Conservation (phyloP, 2,329 filamentous ascomycete genomes). For the Bipolaris victoriae region DNA sequence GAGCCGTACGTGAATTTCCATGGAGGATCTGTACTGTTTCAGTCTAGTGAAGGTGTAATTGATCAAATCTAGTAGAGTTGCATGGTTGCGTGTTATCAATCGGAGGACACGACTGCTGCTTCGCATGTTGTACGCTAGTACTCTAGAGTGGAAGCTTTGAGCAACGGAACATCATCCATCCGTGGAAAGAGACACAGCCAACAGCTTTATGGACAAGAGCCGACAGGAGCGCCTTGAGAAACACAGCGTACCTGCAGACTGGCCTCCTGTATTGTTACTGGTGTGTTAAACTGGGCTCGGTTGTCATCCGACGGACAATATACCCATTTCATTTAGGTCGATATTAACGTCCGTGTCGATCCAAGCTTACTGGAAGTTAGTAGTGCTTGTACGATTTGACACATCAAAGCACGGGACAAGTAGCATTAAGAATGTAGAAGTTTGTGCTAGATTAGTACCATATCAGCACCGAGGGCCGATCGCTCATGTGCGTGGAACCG, state of each 20-base stretch:
- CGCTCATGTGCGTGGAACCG: background rate
- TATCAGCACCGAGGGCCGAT: constrained; percentile 1
- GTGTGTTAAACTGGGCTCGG: constrained; percentile 26
- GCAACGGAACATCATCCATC: constrained; percentile 7
- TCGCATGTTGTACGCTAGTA: constrained; percentile 1
- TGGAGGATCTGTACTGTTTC: constrained; percentile 7
- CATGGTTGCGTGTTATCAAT: constrained; percentile 1
- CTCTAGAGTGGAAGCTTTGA: constrained; percentile 6
- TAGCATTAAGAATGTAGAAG: constrained; percentile 4
- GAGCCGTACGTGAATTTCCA: background rate
- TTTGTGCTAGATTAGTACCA: constrained; percentile 3
- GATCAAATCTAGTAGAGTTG: background rate
- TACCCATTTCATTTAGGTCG: constrained; percentile 25
- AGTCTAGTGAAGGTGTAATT: constrained; percentile 6
- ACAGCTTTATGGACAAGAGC: constrained; percentile 9
- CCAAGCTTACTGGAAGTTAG: constrained; percentile 12
- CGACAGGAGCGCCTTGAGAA: constrained; percentile 16
- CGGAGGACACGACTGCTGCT: constrained; percentile 4
- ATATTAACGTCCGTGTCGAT: constrained; percentile 27
- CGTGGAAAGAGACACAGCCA: constrained; percentile 7
- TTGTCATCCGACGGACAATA: constrained; percentile 30
- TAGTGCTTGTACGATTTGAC: background rate
- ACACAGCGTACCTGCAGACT: constrained; percentile 37
- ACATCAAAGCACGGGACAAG: background rate
- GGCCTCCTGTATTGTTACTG: constrained; percentile 14